Evolutionary conservation across 768 basidiomycete species (phyloP), one percentile per base, ranked within the genome.

Genomic region (Russula earlei): DNA sequence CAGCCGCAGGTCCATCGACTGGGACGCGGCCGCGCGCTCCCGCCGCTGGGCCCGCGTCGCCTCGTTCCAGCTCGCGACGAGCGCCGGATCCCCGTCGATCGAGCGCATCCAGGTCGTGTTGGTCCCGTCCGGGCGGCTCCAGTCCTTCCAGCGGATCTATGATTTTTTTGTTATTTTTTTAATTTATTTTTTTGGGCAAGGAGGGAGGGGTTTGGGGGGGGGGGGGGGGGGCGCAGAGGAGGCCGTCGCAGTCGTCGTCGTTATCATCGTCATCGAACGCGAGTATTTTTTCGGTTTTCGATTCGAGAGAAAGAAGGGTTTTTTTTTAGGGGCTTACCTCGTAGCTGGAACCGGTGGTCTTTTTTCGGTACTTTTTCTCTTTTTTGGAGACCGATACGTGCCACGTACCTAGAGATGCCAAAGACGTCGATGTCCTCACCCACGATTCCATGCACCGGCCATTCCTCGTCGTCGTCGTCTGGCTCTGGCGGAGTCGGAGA

Each of bases 341-440:
- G 17, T 62, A 60, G 20, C 61, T 62, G 38, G n/a, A n/a, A n/a
- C n/a, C n/a, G n/a, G n/a, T n/a, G n/a, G n/a, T n/a, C n/a, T n/a
- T n/a, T n/a, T n/a, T n/a, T n/a, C n/a, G n/a, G n/a, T n/a, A n/a
- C n/a, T n/a, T n/a, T n/a, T n/a, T n/a, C n/a, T n/a, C n/a, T n/a
- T n/a, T n/a, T n/a, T n/a, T n/a, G n/a, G n/a, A n/a, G n/a, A n/a
- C n/a, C n/a, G n/a, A 37, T 14, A 15, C 5, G 5, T 9, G n/a
- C 11, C 34, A 15, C 48, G 29, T n/a, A 62, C 61, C 27, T 51
- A 19, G 59, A 49, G 17, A 31, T 40, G 9, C 61, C 58, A 29
- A 62, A 60, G 4, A 59, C 58, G 42, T 62, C 61, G 15, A 62
- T 37, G 19, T 62, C 59, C 25, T 62, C 61, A 4, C 61, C 61